Percentiles rank a stretch among this genome's conserved stretches.
Evolutionary conservation across 371 early-diverging fungal species (phyloP).

Genomic region (Globomyces sp.): DNA sequence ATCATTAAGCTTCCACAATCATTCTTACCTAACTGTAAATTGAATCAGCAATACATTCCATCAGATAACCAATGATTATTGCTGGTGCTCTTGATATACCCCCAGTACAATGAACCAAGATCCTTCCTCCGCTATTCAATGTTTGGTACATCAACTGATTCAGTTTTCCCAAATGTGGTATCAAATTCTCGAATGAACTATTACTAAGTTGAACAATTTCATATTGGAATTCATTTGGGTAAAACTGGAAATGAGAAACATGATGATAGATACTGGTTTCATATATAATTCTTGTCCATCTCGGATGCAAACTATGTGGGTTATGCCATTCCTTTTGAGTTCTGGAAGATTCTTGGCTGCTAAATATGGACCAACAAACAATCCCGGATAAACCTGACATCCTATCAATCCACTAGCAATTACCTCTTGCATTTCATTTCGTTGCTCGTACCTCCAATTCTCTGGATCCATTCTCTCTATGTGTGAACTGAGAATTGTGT

Average conservation of each 20-base stretch:
- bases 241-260: neutral
- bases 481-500: no score
- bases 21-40: no score
- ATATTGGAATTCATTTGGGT: neutral
- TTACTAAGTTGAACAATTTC: neutral
- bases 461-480: neutral
- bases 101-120: neutral
- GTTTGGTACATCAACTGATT: neutral
- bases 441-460: neutral
- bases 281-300: neutral
- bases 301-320: neutral
- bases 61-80: neutral
- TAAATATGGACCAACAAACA: neutral
- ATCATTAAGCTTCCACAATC: no score
- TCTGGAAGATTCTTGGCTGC: neutral
- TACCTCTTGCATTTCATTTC: neutral
- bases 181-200: neutral
- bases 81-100: neutral
- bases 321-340: neutral
- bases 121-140: neutral
- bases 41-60: constrained; percentile 18
- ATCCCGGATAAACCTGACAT: neutral
- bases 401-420: neutral
- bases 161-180: neutral
- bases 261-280: neutral